Base-by-base conservation (phyloP, 345 rosid genomes). In the Garcia nutans region DNA sequence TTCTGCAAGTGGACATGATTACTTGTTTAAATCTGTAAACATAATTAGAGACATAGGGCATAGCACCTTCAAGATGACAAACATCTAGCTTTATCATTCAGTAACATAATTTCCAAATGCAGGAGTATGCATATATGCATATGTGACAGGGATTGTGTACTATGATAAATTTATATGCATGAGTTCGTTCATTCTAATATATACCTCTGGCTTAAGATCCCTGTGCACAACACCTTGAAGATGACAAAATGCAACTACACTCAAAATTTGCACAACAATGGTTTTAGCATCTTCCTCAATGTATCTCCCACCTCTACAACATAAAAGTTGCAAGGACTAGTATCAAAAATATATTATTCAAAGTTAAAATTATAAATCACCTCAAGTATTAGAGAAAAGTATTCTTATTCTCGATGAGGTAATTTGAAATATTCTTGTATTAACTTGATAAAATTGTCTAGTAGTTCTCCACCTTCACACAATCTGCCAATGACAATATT, bases 171-270 rank as follows among this genome's bases (percentile, higher is more conserved):
- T 17, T 37, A 37, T 33, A 17, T 63, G 45, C 61, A 49, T 52
- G 19, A 20, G 17, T 31, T 23, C 65, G n/a, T n/a, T n/a, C n/a
- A 17, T 8, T 23, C 20, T 28, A 13, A 16, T 49, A 37, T 37
- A 62, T 65, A 93, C 98, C 97, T 96, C 98, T 4, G 99, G 98
- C 81, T 96, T 92, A 64, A 96, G 84, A 85, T 96, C 99, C 78
- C 98, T 93, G 65, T 96, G 98, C 66, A 92, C 95, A 85, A 93
- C 97, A 75, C 98, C 99, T 85, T 93, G 97, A 77, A 93, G 92
- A 87, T 93, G 98, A 73, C 91, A 96, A 85, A 88, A 96, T 10
- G 97, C 86, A 80, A 92, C 93, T n/a, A 90, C 95, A 66, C 85
- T 87, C 83, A 96, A 79, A 52, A 96, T 89, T 78, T 93, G 97